Base-by-base conservation (phyloP, 148 eudicot genomes). In the Cornus kousa region DNA sequence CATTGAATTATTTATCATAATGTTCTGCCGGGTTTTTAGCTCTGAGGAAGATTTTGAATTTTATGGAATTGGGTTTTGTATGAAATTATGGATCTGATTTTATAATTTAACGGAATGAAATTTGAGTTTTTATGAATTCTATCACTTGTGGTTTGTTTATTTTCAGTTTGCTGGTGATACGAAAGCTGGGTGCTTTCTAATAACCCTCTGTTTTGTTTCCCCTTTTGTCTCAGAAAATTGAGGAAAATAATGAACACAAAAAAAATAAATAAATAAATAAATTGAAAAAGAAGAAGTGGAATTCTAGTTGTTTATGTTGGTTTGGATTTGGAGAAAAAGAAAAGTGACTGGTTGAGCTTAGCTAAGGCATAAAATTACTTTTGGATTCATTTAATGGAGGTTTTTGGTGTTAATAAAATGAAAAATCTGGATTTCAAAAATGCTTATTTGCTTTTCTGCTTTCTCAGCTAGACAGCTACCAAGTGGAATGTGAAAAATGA, bases 1-100 rank as follows among this genome's bases (percentile, higher is more conserved):
- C 82, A 83, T 55, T 91, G 85, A 89, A 73, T 10, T 39, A 23
- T 40, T 39, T 0, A 1, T 7, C 6, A 10, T 0, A 14, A 12
- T 9, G 55, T 24, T 43, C 9, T 39, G 6, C 1, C 23, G 35
- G 48, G 70, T 57, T 73, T 73, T 35, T 14, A 22, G 19, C 2
- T 7, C 50, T n/a, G 14, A 10, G 31, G 6, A 28, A 8, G 40
- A 7, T 66, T 22, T 66, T 8, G 19, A 9, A 1, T 5, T 40
- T 2, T 39, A 22, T 14, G 5, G 9, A 13, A 76, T 17, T 76
- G 31, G 78, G 50, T 46, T 65, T 75, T 64, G 78, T 23, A 64
- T 39, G 40, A 10, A 74, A 75, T 75, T 76, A 2, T 67, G 35
- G 32, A 9, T 28, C 5, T 67, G 14, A 9, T 23, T 4, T 8